Conservation (phyloP, 768 basidiomycete species). For the Psilocybe cubensis region DNA sequence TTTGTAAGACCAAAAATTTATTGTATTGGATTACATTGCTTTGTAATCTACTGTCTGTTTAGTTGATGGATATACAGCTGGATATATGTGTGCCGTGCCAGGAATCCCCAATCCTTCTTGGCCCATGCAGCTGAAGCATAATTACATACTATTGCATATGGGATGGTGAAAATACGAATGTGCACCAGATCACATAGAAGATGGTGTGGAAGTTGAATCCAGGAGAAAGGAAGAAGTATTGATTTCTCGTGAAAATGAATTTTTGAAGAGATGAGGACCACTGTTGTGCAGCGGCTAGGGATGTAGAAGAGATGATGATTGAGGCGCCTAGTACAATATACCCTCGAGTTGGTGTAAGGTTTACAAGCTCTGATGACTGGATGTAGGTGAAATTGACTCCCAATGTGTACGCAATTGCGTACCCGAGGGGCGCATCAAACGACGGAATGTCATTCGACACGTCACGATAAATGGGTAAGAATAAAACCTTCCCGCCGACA, state of each 20-base stretch:
- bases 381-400: conserved; percentile 13
- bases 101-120: conserved; percentile 17
- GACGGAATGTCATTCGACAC: conserved; percentile 19
- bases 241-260: neutral
- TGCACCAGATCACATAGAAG: conserved; percentile 19
- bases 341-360: neutral
- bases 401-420: conserved; percentile 20
- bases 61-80: too few relatives aligned
- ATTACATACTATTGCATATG: conserved; percentile 17
- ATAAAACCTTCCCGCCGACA: conserved; percentile 5
- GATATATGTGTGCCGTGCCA: conserved; percentile 21
- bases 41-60: too few relatives aligned
- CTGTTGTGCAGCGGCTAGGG: neutral
- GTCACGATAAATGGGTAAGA: conserved; percentile 4
- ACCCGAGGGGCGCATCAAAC: conserved; percentile 18
- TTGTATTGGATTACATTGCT: too few relatives aligned
- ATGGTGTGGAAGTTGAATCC: conserved; percentile 19
- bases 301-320: neutral
- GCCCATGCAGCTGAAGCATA: conserved; percentile 17
- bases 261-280: neutral
- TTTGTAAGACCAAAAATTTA: too few relatives aligned
- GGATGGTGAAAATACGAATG: conserved; percentile 18
- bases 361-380: conserved; percentile 13
- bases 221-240: conserved; percentile 14
- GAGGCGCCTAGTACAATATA: neutral